Base-by-base conservation (phyloP, 2,329 filamentous ascomycete species). In the Ophiostoma ips region DNA sequence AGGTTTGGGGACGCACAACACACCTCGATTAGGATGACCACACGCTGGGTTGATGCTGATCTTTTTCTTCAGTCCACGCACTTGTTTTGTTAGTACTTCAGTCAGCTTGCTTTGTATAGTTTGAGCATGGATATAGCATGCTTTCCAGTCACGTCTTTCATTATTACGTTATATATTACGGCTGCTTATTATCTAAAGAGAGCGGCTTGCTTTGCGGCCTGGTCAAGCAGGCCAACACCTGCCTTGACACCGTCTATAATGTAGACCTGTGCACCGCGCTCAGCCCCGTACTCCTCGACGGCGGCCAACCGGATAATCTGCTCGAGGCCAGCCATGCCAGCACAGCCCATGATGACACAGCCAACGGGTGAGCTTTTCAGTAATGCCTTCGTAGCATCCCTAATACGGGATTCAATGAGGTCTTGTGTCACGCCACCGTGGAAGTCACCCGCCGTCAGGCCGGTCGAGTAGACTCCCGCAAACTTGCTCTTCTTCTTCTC, bases 281-380 rank as follows among this genome's bases (percentile, higher is more conserved):
- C 66, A n/a, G 71, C 63, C 1, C 84, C 84, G 50, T 83, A 71
- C 46, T 76, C 71, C 52, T 84, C 78, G 0, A 75, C 59, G 34
- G 84, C 83, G 1, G 83, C 83, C 40, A 76, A 72, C 33, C 82
- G 74, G 36, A 95, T 87, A 52, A 82, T 82, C 37, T 78, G 71
- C 58, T 92, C 84, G 66, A 95, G 73, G 0, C 88, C 89, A 1
- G 83, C 81, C 89, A 95, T 95, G 0, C 88, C 89, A 3, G 86
- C 89, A 63, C 89, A 95, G 0, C 89, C 89, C 69, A 95, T 75
- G 59, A 87, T 84, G 8, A 95, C 77, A 21, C 81, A 84, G 5
- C 71, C 69, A 0, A 89, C 75, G 3, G 71, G 68, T 0, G 72
- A 68, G 12, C 69, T 70, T 8, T 61, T 62, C 28, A 94, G 65